These are phyloP conservation scores for Chrysanthemum makinoi DNA, from an alignment of 129 eudicot genomes.

Conservation along the genomic window DNA sequence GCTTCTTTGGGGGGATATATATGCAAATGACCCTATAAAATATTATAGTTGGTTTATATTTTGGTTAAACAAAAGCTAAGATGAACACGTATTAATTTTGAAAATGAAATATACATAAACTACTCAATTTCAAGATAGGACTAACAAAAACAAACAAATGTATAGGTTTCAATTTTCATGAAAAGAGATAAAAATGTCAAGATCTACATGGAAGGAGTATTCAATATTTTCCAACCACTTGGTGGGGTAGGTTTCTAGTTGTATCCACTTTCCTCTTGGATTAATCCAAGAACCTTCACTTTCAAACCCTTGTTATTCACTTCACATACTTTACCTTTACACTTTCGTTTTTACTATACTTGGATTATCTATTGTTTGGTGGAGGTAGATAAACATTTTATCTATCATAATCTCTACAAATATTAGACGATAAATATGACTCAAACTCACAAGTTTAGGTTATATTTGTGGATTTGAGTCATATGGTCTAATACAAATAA, in stretches of 20 bases:
- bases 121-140: background rate
- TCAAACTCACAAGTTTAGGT: too few relatives aligned
- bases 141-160: background rate
- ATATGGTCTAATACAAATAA: too few relatives aligned
- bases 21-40: too few relatives aligned
- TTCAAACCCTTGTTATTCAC: background rate
- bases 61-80: background rate
- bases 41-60: too few relatives aligned
- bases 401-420: too few relatives aligned
- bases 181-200: constrained; percentile 1
- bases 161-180: background rate
- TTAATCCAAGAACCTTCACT: constrained; percentile 7
- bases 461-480: too few relatives aligned
- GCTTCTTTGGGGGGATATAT: too few relatives aligned
- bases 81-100: background rate
- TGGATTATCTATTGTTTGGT: too few relatives aligned
- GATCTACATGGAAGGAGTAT: constrained; percentile 1
- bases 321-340: too few relatives aligned
- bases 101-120: background rate
- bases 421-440: background rate
- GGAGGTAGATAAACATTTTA: too few relatives aligned
- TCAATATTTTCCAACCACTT: constrained; percentile 11
- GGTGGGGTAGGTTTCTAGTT: constrained; percentile 15
- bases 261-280: constrained; percentile 8
- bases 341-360: too few relatives aligned